Base-by-base conservation (phyloP, 129 eudicot genomes). In the Saussurea involucrata region DNA sequence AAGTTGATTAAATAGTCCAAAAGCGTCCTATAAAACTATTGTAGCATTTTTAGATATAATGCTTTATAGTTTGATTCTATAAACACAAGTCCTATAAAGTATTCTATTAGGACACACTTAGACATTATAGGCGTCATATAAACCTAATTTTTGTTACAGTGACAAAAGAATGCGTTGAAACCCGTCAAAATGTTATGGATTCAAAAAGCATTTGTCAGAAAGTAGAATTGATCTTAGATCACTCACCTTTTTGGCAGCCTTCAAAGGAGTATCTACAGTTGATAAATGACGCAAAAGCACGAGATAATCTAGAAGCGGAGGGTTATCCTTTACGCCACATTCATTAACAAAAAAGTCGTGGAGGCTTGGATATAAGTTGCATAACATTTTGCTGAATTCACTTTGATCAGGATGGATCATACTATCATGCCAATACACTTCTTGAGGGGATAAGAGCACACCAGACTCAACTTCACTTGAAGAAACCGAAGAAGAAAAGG, bases 351-450 rank as follows among this genome's bases (percentile, higher is more conserved):
- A 94, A 71, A 94, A 94, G 63, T 86, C 87, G 13, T 72, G 96
- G 72, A 94, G 92, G 69, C 73, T 72, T 21, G 98, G 97, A 83
- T 91, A 94, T 8, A 87, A 37, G 53, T 72, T 86, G 79, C 80
- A 72, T 66, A 94, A 70, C 90, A 83, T 87, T 83, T 81, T 87
- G 61, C 84, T 79, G 55, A 36, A 31, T 40, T 83, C 78, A 68
- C 69, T 58, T 31, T 72, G 75, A 24, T 44, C 58, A 6, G 71
- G 53, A 66, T 55, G 36, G 60, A 82, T 68, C 71, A 88, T 83
- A 22, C 36, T 71, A 71, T 94, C 97, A 68, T 91, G 89, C 98
- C 98, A 94, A 78, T 81, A 94, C 17, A 89, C 93, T 57, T 91
- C 97, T 36, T 82, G 82, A 66, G 93, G 88, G 68, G 96, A 82